Evolutionary conservation across 169 alveolate genomes (phyloP).

Genomic region (Neospora caninum): DNA sequence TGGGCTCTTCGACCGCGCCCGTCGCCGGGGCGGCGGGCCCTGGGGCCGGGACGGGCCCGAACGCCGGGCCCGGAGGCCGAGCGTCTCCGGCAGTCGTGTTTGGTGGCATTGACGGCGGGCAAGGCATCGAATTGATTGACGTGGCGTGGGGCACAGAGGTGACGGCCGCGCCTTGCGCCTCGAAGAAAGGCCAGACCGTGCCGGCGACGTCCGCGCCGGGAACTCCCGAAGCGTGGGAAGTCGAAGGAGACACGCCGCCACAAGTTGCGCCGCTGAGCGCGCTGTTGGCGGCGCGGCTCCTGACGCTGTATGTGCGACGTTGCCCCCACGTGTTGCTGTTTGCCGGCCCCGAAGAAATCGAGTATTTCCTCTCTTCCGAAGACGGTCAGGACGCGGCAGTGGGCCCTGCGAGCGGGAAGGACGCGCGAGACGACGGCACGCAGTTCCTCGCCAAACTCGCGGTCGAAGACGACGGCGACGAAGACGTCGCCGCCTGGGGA

Average conservation of each 20-base stretch:
- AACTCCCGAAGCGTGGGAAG: background rate
- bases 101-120: conserved; percentile 22
- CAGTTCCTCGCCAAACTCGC: background rate
- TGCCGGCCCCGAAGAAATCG: background rate
- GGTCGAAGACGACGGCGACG: background rate
- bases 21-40: background rate
- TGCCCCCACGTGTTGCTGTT: conserved; percentile 35
- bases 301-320: conserved; percentile 39
- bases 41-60: background rate
- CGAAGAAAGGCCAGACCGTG: background rate
- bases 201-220: background rate
- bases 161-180: background rate
- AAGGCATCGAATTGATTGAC: conserved; percentile 9
- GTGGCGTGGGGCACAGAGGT: conserved; percentile 2
- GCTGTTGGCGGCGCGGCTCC: background rate
- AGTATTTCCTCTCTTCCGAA: background rate
- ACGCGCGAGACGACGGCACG: background rate
- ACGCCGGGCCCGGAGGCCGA: background rate
- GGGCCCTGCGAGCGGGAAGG: background rate
- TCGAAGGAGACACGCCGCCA: background rate
- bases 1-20: background rate
- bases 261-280: conserved; percentile 18
- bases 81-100: background rate
- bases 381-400: background rate
- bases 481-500: background rate